Conservation (phyloP, 805 yeast genomes). For the Maudiozyma turicensis region DNA sequence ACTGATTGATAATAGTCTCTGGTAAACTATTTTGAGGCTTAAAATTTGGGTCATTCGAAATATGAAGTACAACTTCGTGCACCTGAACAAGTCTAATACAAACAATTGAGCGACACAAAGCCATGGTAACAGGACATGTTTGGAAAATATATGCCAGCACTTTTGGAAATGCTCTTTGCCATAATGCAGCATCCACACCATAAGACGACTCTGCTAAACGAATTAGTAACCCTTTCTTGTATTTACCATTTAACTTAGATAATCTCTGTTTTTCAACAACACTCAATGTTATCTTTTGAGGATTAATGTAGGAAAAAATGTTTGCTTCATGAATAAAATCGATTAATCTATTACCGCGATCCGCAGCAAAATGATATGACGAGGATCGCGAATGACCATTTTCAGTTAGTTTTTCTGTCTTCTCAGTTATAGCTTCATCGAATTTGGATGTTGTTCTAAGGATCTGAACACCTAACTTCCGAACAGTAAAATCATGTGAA, state of each 20-base stretch:
- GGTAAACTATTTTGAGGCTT: slow-evolving; percentile 39
- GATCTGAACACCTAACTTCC: slow-evolving; percentile 69
- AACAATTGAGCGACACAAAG: slow-evolving; percentile 81
- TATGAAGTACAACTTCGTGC: slow-evolving; percentile 54
- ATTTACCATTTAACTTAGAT: slow-evolving; percentile 45
- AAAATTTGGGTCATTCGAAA: slow-evolving; percentile 37
- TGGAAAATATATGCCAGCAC: slow-evolving; percentile 63
- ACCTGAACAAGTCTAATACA: slow-evolving; percentile 83
- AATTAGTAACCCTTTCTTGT: slow-evolving; percentile 58
- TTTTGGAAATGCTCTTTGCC: slow-evolving; percentile 83
- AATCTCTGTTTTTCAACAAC: slow-evolving; percentile 73
- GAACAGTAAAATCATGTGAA: slow-evolving; percentile 68
- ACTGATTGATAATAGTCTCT: slow-evolving; percentile 68
- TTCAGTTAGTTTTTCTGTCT: slow-evolving; percentile 21
- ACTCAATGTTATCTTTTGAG: slow-evolving; percentile 41
- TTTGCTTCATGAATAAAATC: slow-evolving; percentile 68
- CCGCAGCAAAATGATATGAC: slow-evolving; percentile 62
- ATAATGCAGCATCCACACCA: slow-evolving; percentile 92
- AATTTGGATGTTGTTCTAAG: slow-evolving; percentile 73
- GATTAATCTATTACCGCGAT: slow-evolving; percentile 64
- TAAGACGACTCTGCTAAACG: slow-evolving; percentile 82
- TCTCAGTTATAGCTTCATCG: slow-evolving; percentile 69
- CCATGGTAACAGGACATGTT: slow-evolving; percentile 86
- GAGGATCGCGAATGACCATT: slow-evolving; percentile 43
- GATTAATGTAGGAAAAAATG: slow-evolving; percentile 50